Percentiles rank a stretch among this genome's conserved stretches.
Evolutionary conservation across 2,329 filamentous ascomycete species (phyloP).

Genomic region (Xylaria sp.): DNA sequence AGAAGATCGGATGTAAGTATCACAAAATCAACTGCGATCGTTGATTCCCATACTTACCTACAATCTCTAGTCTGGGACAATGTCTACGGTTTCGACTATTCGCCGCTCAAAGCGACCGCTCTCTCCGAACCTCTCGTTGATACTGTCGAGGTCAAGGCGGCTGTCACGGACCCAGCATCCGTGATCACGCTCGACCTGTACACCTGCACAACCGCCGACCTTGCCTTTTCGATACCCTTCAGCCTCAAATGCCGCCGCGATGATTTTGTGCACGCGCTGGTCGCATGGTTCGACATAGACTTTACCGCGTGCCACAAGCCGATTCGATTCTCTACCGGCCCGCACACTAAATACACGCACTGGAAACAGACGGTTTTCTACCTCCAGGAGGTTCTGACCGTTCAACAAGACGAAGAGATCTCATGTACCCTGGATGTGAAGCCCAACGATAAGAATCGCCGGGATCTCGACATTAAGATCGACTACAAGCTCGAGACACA

Average conservation of each 20-base stretch:
- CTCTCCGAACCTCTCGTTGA: constrained; percentile 97
- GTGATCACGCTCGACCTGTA: constrained; percentile 93
- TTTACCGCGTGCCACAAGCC: constrained; percentile 99
- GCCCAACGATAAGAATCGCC: constrained; percentile 93
- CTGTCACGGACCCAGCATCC: constrained; percentile 88
- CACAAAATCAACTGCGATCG: neutral
- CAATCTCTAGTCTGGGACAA: constrained; percentile 89
- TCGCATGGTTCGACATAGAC: constrained; percentile 99
- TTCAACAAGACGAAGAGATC: constrained; percentile 86
- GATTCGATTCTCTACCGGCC: constrained; percentile 94
- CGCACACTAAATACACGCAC: constrained; percentile 99
- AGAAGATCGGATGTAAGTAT: constrained; percentile 96
- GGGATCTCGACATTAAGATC: constrained; percentile 92
- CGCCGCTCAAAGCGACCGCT: constrained; percentile 90
- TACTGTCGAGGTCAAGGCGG: constrained; percentile 96
- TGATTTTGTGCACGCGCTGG: constrained; percentile 95
- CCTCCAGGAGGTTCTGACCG: constrained; percentile 90
- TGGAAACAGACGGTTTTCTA: constrained; percentile 99
- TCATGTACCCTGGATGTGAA: constrained; percentile 79
- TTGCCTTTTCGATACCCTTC: constrained; percentile 85
- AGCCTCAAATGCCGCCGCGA: constrained; percentile 80
- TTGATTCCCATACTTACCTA: constrained; percentile 41
- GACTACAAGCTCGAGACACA: constrained; percentile 82
- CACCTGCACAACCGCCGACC: constrained; percentile 84
- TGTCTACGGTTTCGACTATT: constrained; percentile 98